phyloP scores from a whole-genome alignment of 2,329 filamentous ascomycete genomes.

The Phyllosticta capitalensis region DNA sequence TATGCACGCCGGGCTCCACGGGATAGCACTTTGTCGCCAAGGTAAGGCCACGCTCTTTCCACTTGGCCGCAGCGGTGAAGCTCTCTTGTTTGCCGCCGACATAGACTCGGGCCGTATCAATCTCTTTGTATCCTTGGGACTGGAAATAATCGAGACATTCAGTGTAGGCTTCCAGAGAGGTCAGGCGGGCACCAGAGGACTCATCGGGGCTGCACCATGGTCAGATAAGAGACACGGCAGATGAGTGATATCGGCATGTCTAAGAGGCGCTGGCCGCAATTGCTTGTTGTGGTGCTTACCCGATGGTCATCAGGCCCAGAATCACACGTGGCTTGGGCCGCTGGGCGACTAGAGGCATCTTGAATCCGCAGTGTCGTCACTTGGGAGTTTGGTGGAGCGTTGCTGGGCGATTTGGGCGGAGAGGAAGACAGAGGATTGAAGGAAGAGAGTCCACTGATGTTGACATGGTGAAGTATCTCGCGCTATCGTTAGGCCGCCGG shows the following conservation, averaged over 20 bases:
- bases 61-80: conserved; percentile 63
- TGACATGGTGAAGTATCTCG: neutral
- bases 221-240: neutral
- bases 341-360: conserved; percentile 33
- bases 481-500: neutral
- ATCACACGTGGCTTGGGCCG: conserved; percentile 58
- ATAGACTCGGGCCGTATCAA: conserved; percentile 76
- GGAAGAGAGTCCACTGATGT: neutral
- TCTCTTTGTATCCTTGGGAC: conserved; percentile 68
- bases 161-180: conserved; percentile 59
- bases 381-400: neutral
- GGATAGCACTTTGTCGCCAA: conserved; percentile 77
- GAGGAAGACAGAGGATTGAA: neutral
- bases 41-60: conserved; percentile 68
- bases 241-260: neutral
- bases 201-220: conserved; percentile 41
- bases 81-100: conserved; percentile 65
- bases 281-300: conserved; percentile 25
- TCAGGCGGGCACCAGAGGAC: conserved; percentile 59
- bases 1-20: conserved; percentile 42
- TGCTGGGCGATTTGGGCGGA: neutral
- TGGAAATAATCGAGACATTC: conserved; percentile 66
- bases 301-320: conserved; percentile 81
- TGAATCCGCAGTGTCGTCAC: neutral
- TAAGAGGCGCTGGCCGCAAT: neutral